Percentiles rank a stretch among this genome's conserved stretches.
Conservation (phyloP, 2,329 filamentous ascomycete genomes). For the Sporothrix dimorphospora region DNA sequence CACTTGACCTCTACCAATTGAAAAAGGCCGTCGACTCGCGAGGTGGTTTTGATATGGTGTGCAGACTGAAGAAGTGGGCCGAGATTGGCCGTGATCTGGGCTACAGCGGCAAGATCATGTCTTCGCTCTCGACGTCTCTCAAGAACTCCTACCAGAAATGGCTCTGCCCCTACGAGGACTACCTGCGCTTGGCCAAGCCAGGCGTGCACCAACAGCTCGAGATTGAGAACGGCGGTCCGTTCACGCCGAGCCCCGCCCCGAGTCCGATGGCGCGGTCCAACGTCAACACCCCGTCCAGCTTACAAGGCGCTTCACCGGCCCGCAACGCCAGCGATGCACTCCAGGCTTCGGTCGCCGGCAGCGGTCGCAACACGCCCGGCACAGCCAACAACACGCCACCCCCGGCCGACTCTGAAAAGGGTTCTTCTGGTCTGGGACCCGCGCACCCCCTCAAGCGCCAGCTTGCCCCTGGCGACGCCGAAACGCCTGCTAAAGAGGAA, state of each 20-base stretch:
- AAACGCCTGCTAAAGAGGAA: conserved; percentile 53
- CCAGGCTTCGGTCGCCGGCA: conserved; percentile 51
- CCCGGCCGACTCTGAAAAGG: conserved; percentile 62
- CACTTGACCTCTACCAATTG: conserved; percentile 89
- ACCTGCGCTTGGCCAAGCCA: conserved; percentile 85
- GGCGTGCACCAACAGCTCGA: conserved; percentile 96
- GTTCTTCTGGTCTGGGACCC: conserved; percentile 62
- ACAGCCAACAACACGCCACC: conserved; percentile 49
- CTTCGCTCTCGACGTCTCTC: conserved; percentile 91
- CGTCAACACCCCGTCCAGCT: conserved; percentile 61
- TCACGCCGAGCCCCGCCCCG: conserved; percentile 73
- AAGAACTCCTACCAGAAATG: conserved; percentile 98
- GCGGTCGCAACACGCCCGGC: conserved; percentile 51
- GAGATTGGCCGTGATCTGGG: conserved; percentile 95
- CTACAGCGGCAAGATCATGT: conserved; percentile 99
- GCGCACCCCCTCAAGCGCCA: conserved; percentile 76
- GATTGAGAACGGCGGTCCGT: conserved; percentile 86
- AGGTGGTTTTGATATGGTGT: conserved; percentile 94
- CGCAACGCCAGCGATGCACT: conserved; percentile 58
- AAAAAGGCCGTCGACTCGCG: conserved; percentile 96
- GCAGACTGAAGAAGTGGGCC: conserved; percentile 98
- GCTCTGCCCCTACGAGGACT: conserved; percentile 96
- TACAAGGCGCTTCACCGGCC: conserved; percentile 69
- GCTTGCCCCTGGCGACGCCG: conserved; percentile 59
- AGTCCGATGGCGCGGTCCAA: conserved; percentile 71